These are phyloP conservation scores for Trypanosoma avium DNA, from an alignment of 208 protist genomes.

Conservation along the genomic window DNA sequence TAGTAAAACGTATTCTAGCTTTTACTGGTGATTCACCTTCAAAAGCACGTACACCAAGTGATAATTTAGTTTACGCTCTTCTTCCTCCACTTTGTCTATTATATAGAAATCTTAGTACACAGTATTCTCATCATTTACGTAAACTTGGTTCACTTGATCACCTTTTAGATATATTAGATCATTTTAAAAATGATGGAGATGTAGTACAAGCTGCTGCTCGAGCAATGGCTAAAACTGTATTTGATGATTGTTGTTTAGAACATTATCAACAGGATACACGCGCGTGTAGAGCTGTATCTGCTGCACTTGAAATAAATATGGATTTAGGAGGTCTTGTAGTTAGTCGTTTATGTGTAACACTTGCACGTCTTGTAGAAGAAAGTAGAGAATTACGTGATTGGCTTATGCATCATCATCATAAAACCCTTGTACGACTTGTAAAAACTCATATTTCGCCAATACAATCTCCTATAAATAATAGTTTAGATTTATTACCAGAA, in stretches of 20 bases:
- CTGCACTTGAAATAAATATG: conserved; percentile 33
- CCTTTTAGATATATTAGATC: conserved; percentile 42
- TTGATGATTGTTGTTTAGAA: conserved; percentile 44
- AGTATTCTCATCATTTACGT: conserved; percentile 28
- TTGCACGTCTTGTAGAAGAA: conserved; percentile 34
- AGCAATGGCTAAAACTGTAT: conserved; percentile 68
- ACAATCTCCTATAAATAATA: neutral
- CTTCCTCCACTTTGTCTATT: conserved; percentile 35
- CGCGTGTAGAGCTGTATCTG: conserved; percentile 33
- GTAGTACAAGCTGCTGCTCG: conserved; percentile 61
- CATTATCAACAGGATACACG: conserved; percentile 29
- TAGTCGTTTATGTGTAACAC: conserved; percentile 23
- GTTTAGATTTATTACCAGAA: too few relatives aligned
- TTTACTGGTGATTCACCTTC: conserved; percentile 1
- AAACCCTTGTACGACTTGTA: conserved; percentile 13
- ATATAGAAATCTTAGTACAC: conserved; percentile 37
- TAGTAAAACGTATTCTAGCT: conserved; percentile 27
- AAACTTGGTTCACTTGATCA: conserved; percentile 44
- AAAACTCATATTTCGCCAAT: conserved; percentile 5
- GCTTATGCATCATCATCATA: conserved; percentile 25
- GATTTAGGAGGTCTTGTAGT: conserved; percentile 19
- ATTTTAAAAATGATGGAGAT: conserved; percentile 24
- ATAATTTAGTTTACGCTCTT: conserved; percentile 20
- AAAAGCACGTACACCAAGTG: conserved; percentile 1
- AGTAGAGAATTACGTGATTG: conserved; percentile 29